Percentiles rank a stretch among this genome's conserved stretches.
These are phyloP conservation scores for Purshia tridentata DNA, from an alignment of 306 rosid genomes.

Conservation along the genomic window DNA sequence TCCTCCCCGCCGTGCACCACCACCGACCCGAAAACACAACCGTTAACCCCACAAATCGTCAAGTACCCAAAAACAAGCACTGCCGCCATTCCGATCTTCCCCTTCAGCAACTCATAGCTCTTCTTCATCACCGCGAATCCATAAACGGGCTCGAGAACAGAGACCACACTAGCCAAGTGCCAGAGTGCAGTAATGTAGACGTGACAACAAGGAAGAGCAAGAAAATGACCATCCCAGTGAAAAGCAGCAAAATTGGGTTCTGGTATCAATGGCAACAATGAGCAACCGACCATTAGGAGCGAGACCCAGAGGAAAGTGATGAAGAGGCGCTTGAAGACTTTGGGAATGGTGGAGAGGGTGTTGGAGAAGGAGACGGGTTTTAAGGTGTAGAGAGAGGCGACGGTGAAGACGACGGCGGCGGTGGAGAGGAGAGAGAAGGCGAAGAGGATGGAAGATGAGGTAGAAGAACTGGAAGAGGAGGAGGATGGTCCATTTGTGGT, in stretches of 20 bases:
- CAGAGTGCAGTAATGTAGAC: conserved; percentile 83
- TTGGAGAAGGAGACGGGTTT: conserved; percentile 74
- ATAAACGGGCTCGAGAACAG: conserved; percentile 77
- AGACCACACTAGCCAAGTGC: conserved; percentile 92
- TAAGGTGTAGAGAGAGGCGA: conserved; percentile 83
- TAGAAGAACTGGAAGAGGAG: conserved; percentile 71
- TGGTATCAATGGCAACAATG: conserved; percentile 54
- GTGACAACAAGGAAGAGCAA: conserved; percentile 64
- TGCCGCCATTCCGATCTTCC: conserved; percentile 52
- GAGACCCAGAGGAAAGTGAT: conserved; percentile 80
- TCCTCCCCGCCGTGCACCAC: conserved; percentile 74
- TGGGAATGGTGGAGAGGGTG: conserved; percentile 80
- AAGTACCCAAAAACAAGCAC: conserved; percentile 57
- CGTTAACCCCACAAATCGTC: conserved; percentile 49
- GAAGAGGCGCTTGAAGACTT: conserved; percentile 78
- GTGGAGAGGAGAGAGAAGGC: conserved; percentile 95
- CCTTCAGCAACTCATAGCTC: conserved; percentile 76
- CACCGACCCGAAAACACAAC: conserved; percentile 51
- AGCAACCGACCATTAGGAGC: conserved; percentile 62
- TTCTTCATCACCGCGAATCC: conserved; percentile 83
- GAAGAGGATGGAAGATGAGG: conserved; percentile 85
- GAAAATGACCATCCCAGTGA: conserved; percentile 33
- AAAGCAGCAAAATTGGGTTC: conserved; percentile 34
- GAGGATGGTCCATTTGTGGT: conserved; percentile 75
- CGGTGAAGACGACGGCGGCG: conserved; percentile 94